A percentile compares a stretch with the other conserved stretches of the same genome.
phyloP scores from a whole-genome alignment of 2,329 filamentous ascomycete species.

The Fusarium compactum region DNA sequence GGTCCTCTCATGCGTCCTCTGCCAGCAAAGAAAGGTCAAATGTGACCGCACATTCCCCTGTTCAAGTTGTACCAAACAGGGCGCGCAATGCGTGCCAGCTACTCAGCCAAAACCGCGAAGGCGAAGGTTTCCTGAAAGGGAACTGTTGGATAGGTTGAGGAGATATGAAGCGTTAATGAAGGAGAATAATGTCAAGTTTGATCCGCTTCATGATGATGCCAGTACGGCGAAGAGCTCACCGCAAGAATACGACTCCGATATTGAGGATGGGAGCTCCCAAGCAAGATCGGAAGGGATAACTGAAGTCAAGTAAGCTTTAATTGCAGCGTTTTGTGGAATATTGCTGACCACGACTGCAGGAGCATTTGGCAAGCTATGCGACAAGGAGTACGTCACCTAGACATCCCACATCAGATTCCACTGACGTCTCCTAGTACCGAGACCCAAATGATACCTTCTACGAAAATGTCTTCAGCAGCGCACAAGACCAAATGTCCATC shows the following conservation, averaged over 20 bases:
- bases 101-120: slow-evolving; percentile 51
- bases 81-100: slow-evolving; percentile 59
- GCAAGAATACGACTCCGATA: slow-evolving; percentile 9
- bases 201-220: slow-evolving; percentile 53
- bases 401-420: accelerated
- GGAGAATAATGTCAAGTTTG: slow-evolving; percentile 66
- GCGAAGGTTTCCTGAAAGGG: slow-evolving; percentile 66
- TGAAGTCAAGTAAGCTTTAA: slow-evolving; percentile 30
- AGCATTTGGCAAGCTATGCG: slow-evolving; percentile 29
- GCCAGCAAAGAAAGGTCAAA: slow-evolving; percentile 73
- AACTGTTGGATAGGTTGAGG: slow-evolving; percentile 67
- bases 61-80: slow-evolving; percentile 61
- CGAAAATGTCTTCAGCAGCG: slow-evolving; percentile 54
- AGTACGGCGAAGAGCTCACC: background rate
- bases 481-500: slow-evolving; percentile 59
- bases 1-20: slow-evolving; percentile 66
- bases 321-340: accelerated
- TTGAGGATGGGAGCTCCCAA: background rate
- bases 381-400: background rate
- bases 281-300: slow-evolving; percentile 4
- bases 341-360: background rate
- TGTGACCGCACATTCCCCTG: slow-evolving; percentile 72
- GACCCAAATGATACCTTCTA: slow-evolving; percentile 3
- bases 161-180: slow-evolving; percentile 69
- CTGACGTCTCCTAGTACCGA: background rate